phyloP scores from a whole-genome alignment of 768 basidiomycete species.

The Mycena galericulata region DNA sequence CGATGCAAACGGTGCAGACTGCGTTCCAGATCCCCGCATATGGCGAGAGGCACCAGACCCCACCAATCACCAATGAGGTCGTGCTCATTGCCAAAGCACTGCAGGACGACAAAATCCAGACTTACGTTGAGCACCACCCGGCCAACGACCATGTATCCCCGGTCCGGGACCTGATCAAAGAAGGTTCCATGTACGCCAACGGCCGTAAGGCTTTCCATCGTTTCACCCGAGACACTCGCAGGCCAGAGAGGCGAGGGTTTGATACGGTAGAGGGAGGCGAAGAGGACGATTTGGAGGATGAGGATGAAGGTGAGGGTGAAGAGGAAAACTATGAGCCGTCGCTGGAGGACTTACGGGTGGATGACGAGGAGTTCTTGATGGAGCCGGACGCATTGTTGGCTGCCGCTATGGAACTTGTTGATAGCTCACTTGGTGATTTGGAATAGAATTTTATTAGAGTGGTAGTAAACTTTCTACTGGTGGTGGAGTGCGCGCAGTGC shows the following conservation, averaged over 20 bases:
- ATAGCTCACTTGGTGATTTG: neutral
- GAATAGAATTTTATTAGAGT: neutral
- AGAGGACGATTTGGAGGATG: neutral
- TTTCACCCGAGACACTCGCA: slow-evolving; percentile 18
- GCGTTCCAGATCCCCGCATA: slow-evolving; percentile 20
- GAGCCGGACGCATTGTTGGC: neutral
- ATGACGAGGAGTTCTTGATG: slow-evolving; percentile 20
- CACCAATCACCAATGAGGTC: slow-evolving; percentile 8
- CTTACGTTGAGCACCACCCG: slow-evolving; percentile 18
- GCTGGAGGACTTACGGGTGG: slow-evolving; percentile 7
- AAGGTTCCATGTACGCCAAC: slow-evolving; percentile 20
- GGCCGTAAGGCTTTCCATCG: slow-evolving; percentile 4
- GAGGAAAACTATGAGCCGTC: too few species aligned
- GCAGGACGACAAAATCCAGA: slow-evolving; percentile 15
- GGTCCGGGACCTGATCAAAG: slow-evolving; percentile 24
- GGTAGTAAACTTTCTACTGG: neutral
- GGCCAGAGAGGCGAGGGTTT: slow-evolving; percentile 4
- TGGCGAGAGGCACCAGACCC: slow-evolving; percentile 21
- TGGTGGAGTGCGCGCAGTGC: neutral
- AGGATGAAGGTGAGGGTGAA: slow-evolving; percentile 6
- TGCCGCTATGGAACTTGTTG: neutral
- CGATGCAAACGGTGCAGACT: slow-evolving; percentile 19
- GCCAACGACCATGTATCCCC: slow-evolving; percentile 7
- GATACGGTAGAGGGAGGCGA: neutral
- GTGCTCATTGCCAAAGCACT: neutral